Evolutionary conservation across 1,139 yeast species (phyloP), one percentile per base, ranked within the genome.

Genomic region (Yamadazyma sp.): DNA sequence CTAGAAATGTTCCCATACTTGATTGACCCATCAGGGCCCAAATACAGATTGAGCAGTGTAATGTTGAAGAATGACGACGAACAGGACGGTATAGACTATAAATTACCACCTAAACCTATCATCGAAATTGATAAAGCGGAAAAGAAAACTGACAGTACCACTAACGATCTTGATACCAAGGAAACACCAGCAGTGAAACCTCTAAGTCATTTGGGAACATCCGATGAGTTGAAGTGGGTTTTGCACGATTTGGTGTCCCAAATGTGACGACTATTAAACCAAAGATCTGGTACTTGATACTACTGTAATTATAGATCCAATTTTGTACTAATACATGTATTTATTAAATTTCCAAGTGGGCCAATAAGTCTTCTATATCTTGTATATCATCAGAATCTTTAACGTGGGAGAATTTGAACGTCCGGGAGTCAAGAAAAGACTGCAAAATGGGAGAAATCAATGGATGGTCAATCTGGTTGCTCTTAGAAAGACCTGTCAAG

Each of bases 191-290:
- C 23, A n/a, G 17, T 13, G 4, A 37, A 34, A 23, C 29, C 32
- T 14, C 38, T 35, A 20, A 40, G 39, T 29, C 78, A 76, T 52
- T 62, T 78, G 28, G 90, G 90, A 5, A 70, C 82, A 0, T 72
- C 78, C 18, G 85, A 82, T 45, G 94, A 85, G 54, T 63, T 85
- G 45, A 78, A 80, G 49, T 80, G 88, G 86, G 67, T 84, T 37
- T 69, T 85, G 31, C 82, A 80, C 59, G 90, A 83, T 45, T 60
- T 71, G 43, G 56, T 67, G 10, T 55, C 70, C 13, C 60, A 69
- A 5, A 62, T 64, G 62, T 66, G 53, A 54, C 5, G 27, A n/a
- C n/a, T n/a, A n/a, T n/a, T n/a, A n/a, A n/a, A n/a, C n/a, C n/a
- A n/a, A n/a, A n/a, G n/a, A n/a, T 20, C 31, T 15, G 16, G 4